These are phyloP conservation scores for Cymodocea nodosa DNA, from an alignment of 116 monocot species.

Conservation along the genomic window DNA sequence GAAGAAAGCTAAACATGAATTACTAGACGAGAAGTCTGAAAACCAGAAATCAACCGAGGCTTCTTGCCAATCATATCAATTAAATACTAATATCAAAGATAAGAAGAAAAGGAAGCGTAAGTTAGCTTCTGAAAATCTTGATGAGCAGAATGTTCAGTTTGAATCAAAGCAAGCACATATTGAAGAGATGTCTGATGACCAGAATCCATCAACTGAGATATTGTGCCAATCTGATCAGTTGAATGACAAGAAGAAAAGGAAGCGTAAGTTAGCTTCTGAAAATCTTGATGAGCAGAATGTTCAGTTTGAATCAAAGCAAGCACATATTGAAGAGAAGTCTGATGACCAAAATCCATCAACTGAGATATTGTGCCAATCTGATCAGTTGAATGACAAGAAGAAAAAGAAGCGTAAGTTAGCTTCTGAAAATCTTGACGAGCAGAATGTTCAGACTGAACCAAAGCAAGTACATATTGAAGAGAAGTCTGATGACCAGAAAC, in stretches of 20 bases:
- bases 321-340: neutral
- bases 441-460: neutral
- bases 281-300: neutral
- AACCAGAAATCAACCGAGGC: neutral
- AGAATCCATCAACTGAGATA: neutral
- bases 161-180: neutral
- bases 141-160: neutral
- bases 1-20: slow-evolving; percentile 1
- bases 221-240: neutral
- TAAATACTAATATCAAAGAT: neutral
- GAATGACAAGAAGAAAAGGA: slow-evolving; percentile 4
- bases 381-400: slow-evolving; percentile 1
- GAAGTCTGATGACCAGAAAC: neutral
- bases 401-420: neutral
- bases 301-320: neutral
- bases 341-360: neutral
- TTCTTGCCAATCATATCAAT: neutral
- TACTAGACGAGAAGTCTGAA: neutral
- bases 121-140: neutral
- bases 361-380: neutral
- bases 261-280: neutral
- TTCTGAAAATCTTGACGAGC: neutral
- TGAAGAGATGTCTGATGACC: neutral
- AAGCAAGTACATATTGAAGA: neutral
- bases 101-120: slow-evolving; percentile 4